phyloP scores from a whole-genome alignment of 106 monocot species.

The Hemerocallis citrina region DNA sequence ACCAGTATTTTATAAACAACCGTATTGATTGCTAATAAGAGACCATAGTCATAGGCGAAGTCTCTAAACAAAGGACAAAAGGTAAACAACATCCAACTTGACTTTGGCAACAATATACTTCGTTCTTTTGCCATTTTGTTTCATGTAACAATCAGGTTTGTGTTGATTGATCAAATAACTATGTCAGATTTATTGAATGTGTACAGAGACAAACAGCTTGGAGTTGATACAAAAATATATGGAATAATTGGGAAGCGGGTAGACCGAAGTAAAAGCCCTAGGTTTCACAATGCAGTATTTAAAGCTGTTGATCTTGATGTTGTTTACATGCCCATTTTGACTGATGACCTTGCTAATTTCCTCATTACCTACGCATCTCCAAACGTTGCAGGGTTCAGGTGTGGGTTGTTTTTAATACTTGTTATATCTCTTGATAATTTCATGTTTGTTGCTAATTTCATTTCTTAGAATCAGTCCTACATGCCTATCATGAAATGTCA shows the following conservation, averaged over 20 bases:
- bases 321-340: slow-evolving; percentile 79
- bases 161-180: slow-evolving; percentile 84
- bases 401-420: background rate
- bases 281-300: slow-evolving; percentile 67
- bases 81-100: no score
- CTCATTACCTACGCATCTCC: slow-evolving; percentile 64
- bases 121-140: no score
- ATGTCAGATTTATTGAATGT: slow-evolving; percentile 54
- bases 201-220: slow-evolving; percentile 58
- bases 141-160: no score
- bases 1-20: no score
- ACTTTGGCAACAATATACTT: no score
- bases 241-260: slow-evolving; percentile 89
- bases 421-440: background rate
- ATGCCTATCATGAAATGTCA: no score
- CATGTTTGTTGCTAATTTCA: no score
- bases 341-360: slow-evolving; percentile 58
- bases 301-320: slow-evolving; percentile 58
- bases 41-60: no score
- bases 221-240: slow-evolving; percentile 54
- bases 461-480: no score
- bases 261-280: slow-evolving; percentile 69
- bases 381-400: slow-evolving; percentile 90
- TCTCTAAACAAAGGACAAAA: no score
- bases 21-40: no score